Evolutionary conservation across 345 rosid genomes (phyloP).

Genomic region (Anacardium occidentale): DNA sequence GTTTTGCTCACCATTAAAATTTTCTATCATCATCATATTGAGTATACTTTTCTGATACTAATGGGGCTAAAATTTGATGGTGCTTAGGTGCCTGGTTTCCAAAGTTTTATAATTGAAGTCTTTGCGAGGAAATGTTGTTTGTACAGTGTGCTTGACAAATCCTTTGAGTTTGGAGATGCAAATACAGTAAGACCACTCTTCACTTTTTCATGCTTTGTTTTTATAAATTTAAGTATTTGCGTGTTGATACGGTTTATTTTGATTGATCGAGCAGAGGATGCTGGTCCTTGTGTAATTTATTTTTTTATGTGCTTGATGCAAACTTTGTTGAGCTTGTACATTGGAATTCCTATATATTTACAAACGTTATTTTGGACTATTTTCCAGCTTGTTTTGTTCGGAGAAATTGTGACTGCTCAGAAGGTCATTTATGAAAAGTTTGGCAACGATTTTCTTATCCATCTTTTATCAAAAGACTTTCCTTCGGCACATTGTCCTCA

Average conservation of each 20-base stretch:
- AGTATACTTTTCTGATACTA: neutral
- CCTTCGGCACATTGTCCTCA: conserved; percentile 58
- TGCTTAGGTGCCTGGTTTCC: conserved; percentile 85
- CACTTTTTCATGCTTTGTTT: no score
- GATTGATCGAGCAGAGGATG: no score
- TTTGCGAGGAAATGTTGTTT: conserved; percentile 84
- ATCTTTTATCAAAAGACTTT: conserved; percentile 58
- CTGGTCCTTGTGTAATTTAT: neutral
- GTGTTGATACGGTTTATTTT: no score
- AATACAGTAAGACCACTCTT: conserved; percentile 61
- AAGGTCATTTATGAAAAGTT: conserved; percentile 91
- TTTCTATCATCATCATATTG: no score
- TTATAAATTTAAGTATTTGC: no score
- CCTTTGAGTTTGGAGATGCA: conserved; percentile 85
- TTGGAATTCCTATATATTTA: neutral
- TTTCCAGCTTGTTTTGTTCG: conserved; percentile 71
- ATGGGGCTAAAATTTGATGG: neutral
- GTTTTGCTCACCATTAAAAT: conserved; percentile 31
- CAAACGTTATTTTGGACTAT: conserved; percentile 12
- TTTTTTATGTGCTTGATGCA: neutral
- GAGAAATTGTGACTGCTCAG: conserved; percentile 85
- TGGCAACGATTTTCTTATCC: conserved; percentile 71
- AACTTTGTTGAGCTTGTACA: neutral
- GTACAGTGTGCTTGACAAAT: conserved; percentile 80
- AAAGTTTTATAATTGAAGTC: conserved; percentile 59